Conservation (phyloP, 805 yeast species). For the Ogataea angusta region DNA sequence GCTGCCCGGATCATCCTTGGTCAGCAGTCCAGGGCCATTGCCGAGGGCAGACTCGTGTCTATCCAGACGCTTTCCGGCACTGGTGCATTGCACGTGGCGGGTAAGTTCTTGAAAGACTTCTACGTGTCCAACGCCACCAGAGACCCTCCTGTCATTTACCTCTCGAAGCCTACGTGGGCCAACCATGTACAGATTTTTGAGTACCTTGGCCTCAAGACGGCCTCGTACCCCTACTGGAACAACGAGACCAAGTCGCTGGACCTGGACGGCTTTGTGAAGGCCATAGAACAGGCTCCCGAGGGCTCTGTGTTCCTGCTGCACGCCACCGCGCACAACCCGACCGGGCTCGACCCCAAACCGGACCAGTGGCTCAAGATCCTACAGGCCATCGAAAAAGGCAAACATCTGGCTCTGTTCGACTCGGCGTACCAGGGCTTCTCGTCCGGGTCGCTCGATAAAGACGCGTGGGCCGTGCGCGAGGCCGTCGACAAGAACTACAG, state of each 20-base stretch:
- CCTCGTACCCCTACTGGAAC: conserved; percentile 85
- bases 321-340: conserved; percentile 97
- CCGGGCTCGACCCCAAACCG: conserved; percentile 88
- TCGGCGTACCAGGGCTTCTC: conserved; percentile 98
- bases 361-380: conserved; percentile 78
- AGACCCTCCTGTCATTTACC: conserved; percentile 49
- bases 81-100: conserved; percentile 89
- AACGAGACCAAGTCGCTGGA: conserved; percentile 65
- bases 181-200: conserved; percentile 86
- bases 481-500: conserved; percentile 51
- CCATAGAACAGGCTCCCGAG: conserved; percentile 62
- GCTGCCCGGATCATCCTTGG: conserved; percentile 77
- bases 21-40: conserved; percentile 48
- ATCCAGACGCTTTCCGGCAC: conserved; percentile 84
- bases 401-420: conserved; percentile 84
- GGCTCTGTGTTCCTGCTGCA: conserved; percentile 85
- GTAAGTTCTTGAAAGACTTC: conserved; percentile 57
- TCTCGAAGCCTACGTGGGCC: conserved; percentile 96
- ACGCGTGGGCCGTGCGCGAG: conserved; percentile 76
- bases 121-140: conserved; percentile 28
- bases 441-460: conserved; percentile 77
- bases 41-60: conserved; percentile 50
- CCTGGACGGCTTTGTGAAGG: conserved; percentile 59
- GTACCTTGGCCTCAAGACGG: conserved; percentile 62
- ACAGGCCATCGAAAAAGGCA: conserved; percentile 52